Base-by-base conservation (phyloP, 163 green algal species). In the Scenedesmus sp. region DNA sequence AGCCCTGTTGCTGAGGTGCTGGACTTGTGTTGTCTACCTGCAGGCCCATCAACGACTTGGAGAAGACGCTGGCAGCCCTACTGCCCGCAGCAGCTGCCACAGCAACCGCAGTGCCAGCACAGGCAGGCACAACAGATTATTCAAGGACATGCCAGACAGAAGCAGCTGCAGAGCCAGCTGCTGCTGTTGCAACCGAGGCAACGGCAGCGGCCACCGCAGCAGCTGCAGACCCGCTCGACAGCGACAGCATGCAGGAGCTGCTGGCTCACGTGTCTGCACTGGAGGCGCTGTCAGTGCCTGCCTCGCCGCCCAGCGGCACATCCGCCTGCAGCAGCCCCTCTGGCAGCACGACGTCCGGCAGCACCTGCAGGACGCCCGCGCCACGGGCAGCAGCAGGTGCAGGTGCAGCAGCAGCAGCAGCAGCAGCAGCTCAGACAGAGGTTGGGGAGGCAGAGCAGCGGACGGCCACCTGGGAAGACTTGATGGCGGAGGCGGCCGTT, bases 181-280 rank as follows among this genome's bases (percentile, higher is more conserved):
- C 59, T 72, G 59, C 59, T 35, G 33, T 13, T 24, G 20, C 0
- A 7, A 76, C 65, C 6, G 65, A 40, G 30, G 84, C 15, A 42
- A 2, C 40, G n/a, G 37, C 61, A 40, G n/a, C 56, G 12, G 59
- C 30, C 24, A 40, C 49, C 10, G 30, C 30, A 44, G 43, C 79
- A 53, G 24, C 24, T 43, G 40, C 33, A 43, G 33, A 43, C 6
- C 33, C 51, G 51, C 12, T 40, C 56, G 40, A 59, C 20, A 53
- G 59, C 42, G 42, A 70, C 37, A 82, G 68, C 40, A 68, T 83
- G 0, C 85, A 83, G 68, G 37, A 89, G 85, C 65, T 83, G 85
- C 85, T 83, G 42, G 40, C 24, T 24, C 83, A 72, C 56, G 42
- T 80, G 83, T 80, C 43, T 37, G 65, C 65, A 76, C 65, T 76